phyloP scores from a whole-genome alignment of 371 early-diverging fungal species.

The Nematocida sp. region DNA sequence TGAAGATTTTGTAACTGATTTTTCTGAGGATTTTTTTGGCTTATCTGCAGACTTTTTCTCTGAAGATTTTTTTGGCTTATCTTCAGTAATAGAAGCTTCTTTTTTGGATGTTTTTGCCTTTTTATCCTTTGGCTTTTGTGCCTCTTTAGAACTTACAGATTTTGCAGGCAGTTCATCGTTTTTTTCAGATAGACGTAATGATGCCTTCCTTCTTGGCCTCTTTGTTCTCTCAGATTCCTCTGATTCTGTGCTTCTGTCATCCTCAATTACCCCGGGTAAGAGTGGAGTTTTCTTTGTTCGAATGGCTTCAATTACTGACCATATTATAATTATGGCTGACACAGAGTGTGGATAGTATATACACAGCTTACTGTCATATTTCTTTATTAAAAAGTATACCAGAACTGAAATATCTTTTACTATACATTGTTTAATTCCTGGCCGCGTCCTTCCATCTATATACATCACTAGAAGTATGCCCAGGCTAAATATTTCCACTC shows the following conservation, averaged over 20 bases:
- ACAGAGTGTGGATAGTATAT: background rate
- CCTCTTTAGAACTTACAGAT: background rate
- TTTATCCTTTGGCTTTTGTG: background rate
- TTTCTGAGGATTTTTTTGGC: background rate
- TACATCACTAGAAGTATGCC: conserved; percentile 21
- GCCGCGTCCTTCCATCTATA: conserved; percentile 11
- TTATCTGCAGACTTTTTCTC: background rate
- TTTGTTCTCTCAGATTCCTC: background rate
- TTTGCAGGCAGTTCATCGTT: background rate
- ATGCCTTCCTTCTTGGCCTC: conserved; percentile 1
- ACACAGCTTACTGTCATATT: background rate
- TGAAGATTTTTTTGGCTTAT: background rate
- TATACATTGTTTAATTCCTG: conserved; percentile 9
- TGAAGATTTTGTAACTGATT: background rate
- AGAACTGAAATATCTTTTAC: background rate
- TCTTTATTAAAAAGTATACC: conserved; percentile 6
- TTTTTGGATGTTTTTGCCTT: background rate
- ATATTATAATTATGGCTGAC: background rate
- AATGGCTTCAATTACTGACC: background rate
- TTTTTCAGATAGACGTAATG: background rate
- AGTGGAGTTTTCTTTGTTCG: background rate
- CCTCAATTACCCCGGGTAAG: background rate
- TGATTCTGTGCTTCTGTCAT: background rate
- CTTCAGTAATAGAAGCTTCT: background rate
- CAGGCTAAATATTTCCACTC: background rate